Conservation (phyloP, 2,329 filamentous ascomycete genomes). For the Apiospora rasikravindrae region DNA sequence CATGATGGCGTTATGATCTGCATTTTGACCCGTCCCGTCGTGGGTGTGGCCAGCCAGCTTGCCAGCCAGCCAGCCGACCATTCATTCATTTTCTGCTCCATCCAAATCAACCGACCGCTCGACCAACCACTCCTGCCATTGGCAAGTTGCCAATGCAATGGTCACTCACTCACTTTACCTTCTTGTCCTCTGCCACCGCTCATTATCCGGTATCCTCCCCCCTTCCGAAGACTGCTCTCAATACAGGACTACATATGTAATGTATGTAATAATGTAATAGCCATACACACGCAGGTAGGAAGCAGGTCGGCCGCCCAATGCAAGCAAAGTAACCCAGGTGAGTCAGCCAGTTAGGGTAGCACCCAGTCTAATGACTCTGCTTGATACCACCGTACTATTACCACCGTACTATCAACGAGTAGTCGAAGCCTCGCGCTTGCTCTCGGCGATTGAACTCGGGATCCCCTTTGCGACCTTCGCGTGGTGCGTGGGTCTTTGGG, state of each 20-base stretch:
- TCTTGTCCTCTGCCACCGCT: not conserved
- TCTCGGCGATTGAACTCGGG: constrained; percentile 7
- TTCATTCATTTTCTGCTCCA: not conserved
- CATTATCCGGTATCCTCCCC: not conserved
- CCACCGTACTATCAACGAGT: not conserved
- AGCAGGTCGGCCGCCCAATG: not conserved
- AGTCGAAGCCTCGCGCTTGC: not conserved
- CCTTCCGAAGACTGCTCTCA: not conserved
- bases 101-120: not conserved
- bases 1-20: constrained; percentile 16
- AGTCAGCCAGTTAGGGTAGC: not conserved
- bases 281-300: not conserved
- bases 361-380: constrained; percentile 1
- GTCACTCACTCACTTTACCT: not conserved
- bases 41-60: not conserved
- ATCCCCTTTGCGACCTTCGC: constrained; percentile 9
- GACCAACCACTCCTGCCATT: not conserved
- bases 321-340: not conserved
- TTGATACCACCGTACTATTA: not conserved
- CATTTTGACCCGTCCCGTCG: constrained; percentile 5
- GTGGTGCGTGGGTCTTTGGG: constrained; percentile 12
- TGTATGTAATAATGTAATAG: not conserved
- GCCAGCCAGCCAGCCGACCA: constrained; percentile 8
- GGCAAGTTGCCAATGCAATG: not conserved
- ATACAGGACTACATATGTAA: not conserved